Conservation (phyloP, 2,329 filamentous ascomycete genomes). For the Pyrenophora graminea region DNA sequence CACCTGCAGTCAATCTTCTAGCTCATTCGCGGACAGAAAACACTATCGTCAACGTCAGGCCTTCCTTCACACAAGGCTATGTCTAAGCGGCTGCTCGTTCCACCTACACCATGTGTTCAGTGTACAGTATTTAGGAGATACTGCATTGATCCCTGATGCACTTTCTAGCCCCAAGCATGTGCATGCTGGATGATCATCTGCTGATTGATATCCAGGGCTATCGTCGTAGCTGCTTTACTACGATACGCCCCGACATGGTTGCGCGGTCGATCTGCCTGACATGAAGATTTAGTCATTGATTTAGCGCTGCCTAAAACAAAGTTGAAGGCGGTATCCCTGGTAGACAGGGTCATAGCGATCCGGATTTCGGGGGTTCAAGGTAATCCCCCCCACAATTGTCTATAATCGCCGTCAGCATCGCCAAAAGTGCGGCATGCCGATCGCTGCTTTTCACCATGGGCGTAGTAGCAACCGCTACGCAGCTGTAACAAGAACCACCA, state of each 20-base stretch:
- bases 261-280: not conserved
- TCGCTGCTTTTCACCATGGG: no score
- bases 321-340: slow-evolving; percentile 9
- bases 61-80: not conserved
- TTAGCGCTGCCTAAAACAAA: slow-evolving; percentile 8
- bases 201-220: not conserved
- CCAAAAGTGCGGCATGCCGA: no score
- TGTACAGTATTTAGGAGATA: no score
- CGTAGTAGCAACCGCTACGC: not conserved
- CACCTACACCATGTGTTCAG: not conserved
- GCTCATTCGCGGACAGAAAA: slow-evolving; percentile 5
- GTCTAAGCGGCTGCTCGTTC: not conserved
- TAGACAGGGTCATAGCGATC: not conserved
- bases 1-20: not conserved
- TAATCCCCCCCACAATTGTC: no score
- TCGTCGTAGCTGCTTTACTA: not conserved
- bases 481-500: not conserved
- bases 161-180: not conserved
- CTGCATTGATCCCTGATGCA: not conserved
- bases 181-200: not conserved
- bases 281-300: not conserved
- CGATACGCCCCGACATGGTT: not conserved
- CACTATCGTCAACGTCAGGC: not conserved
- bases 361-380: no score
- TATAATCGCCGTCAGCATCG: slow-evolving; percentile 3